These are phyloP conservation scores for Lindgomyces ingoldianus DNA, from an alignment of 495 filamentous ascomycete genomes.

Conservation along the genomic window DNA sequence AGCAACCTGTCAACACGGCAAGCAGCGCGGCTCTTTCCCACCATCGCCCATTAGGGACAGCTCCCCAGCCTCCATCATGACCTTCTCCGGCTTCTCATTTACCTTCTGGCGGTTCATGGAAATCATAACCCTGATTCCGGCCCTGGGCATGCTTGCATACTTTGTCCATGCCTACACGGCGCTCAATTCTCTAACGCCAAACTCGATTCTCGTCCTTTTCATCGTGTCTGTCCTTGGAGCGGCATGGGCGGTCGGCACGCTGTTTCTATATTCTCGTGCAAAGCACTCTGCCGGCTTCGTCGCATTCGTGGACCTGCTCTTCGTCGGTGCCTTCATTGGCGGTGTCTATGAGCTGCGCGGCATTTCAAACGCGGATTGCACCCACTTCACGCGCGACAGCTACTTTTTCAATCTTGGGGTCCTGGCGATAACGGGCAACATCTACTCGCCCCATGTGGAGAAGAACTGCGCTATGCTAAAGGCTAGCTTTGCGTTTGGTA, in stretches of 20 bases:
- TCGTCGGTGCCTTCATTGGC: constrained; percentile 82
- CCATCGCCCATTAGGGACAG: neutral
- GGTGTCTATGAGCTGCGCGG: constrained; percentile 73
- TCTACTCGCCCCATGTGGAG: constrained; percentile 55
- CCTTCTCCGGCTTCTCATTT: constrained; percentile 68
- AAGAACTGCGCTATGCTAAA: constrained; percentile 89
- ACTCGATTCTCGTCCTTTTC: constrained; percentile 84
- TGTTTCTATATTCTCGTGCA: constrained; percentile 76
- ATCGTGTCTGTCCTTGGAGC: constrained; percentile 79
- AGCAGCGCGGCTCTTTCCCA: neutral
- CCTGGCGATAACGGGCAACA: constrained; percentile 52
- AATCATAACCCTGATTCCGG: constrained; percentile 83
- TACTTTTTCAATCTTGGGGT: constrained; percentile 58
- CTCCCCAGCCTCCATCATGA: constrained; percentile 27
- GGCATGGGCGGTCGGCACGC: constrained; percentile 77
- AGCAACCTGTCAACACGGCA: neutral
- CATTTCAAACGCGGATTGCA: constrained; percentile 68
- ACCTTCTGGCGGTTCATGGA: constrained; percentile 78
- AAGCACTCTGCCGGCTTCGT: constrained; percentile 73
- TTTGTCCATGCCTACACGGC: constrained; percentile 76
- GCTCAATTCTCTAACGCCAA: constrained; percentile 71
- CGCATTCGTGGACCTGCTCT: constrained; percentile 71
- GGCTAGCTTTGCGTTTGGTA: constrained; percentile 79
- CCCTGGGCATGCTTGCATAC: constrained; percentile 83
- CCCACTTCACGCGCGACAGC: constrained; percentile 50